Base-by-base conservation (phyloP, 1,284 basidiomycete genomes). In the Pterulicium gracile region DNA sequence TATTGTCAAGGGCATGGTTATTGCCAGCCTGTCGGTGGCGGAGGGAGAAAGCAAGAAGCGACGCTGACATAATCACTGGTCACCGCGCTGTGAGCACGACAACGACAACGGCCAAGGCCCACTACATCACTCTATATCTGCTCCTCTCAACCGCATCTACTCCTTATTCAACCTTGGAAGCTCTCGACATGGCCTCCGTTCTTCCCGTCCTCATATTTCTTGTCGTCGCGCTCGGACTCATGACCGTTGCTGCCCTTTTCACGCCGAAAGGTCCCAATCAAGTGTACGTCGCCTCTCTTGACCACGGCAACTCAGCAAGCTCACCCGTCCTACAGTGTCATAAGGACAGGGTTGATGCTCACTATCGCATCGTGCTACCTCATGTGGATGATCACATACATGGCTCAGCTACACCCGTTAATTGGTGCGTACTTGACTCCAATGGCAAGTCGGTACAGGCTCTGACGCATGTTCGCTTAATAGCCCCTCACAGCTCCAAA, bases 361-460 rank as follows among this genome's bases (percentile, higher is more conserved):
- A 75, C 86, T 1, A 62, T 95, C 15, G 68, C 79, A 3, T 84
- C 78, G 51, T 92, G 87, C 65, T 96, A 92, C 67, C 73, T 96
- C 54, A 86, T 96, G 82, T 96, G 92, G 92, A 85, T 85, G 63
- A 79, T 94, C 58, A 92, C 92, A 4, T 96, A 94, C 62, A 72
- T 95, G 58, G 88, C 89, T 1, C 92, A 96, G 61, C 63, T 95
- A 44, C 81, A 96, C 60, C 93, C 92, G 42, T 72, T 96, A 47
- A 81, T 94, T 59, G 66, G 93, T 94, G 51, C 53, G 80, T 61
- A 4, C 20, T 21, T 43, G 4, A 39, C 36, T 39, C 36, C n/a
- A 7, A 4, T 39, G n/a, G n/a, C 19, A 32, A 10, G 27, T n/a
- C n/a, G 7, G 5, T 39, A 39, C 15, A 4, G 19, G n/a, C 15